A percentile compares a stretch with the other conserved stretches of the same genome.
Evolutionary conservation across 176 grass and related monocot genomes (phyloP).

Genomic region (Raddia guianensis): DNA sequence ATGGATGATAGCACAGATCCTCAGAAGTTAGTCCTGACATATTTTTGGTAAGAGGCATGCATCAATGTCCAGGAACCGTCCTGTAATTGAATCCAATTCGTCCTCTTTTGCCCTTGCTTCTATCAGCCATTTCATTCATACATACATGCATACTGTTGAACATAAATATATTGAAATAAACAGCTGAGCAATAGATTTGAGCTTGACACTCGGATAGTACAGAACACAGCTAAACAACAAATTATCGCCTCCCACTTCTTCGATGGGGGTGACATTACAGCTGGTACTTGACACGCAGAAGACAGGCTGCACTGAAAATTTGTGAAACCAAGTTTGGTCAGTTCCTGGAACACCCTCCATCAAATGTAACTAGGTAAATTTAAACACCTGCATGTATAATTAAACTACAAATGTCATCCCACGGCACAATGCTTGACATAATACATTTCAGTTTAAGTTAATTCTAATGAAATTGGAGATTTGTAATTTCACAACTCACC

Average conservation of each 20-base stretch:
- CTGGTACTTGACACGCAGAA: not conserved
- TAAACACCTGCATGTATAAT: conserved; percentile 7
- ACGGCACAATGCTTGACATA: not conserved
- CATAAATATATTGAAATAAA: conserved; percentile 9
- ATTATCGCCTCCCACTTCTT: not conserved
- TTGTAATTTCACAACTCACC: not conserved
- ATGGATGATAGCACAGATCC: conserved; percentile 27
- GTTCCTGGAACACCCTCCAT: not conserved
- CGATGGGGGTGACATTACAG: not conserved
- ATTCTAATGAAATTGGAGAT: not conserved
- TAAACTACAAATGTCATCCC: not conserved
- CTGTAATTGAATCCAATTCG: not conserved
- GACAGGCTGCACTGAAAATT: not conserved
- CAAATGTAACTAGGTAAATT: not conserved
- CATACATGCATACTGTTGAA: not conserved
- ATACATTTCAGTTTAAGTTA: not conserved
- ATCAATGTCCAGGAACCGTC: not conserved
- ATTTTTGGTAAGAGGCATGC: not conserved
- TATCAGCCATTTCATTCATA: not conserved
- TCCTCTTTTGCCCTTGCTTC: not conserved
- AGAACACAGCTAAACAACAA: not conserved
- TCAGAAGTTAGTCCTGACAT: not conserved
- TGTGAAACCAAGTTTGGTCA: not conserved
- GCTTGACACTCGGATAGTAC: not conserved
- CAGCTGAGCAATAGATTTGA: not conserved